Evolutionary conservation across 2,329 filamentous ascomycete genomes (phyloP).

Genomic region (Ophiostoma australiae): DNA sequence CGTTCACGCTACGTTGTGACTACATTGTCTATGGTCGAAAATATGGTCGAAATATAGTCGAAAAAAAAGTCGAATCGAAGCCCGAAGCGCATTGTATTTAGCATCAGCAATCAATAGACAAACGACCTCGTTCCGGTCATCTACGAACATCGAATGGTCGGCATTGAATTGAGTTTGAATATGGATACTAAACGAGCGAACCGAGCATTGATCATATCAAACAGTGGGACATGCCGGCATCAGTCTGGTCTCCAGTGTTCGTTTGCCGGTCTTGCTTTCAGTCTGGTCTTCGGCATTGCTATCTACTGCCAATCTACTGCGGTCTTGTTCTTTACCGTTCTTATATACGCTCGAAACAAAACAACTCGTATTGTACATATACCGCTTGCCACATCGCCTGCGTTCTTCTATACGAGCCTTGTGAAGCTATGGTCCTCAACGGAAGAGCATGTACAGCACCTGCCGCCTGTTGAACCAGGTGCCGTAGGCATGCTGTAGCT

Average conservation of each 20-base stretch:
- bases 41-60: too few species aligned
- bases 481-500: not conserved
- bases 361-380: not conserved
- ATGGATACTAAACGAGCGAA: not conserved
- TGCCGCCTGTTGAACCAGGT: too few species aligned
- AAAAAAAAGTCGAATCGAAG: too few species aligned
- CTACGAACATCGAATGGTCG: not conserved
- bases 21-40: not conserved
- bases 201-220: too few species aligned
- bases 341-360: constrained; percentile 12
- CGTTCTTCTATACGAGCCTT: not conserved
- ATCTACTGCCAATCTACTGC: not conserved
- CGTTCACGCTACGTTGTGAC: not conserved
- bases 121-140: not conserved
- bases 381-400: too few species aligned
- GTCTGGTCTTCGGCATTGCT: not conserved
- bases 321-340: not conserved
- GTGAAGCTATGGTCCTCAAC: too few species aligned
- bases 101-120: not conserved
- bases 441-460: too few species aligned
- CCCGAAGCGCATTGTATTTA: not conserved
- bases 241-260: too few species aligned
- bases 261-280: not conserved
- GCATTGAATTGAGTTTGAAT: not conserved
- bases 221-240: too few species aligned